Evolutionary conservation across 2,329 filamentous ascomycete species (phyloP).

Genomic region (Colletotrichum musicola): DNA sequence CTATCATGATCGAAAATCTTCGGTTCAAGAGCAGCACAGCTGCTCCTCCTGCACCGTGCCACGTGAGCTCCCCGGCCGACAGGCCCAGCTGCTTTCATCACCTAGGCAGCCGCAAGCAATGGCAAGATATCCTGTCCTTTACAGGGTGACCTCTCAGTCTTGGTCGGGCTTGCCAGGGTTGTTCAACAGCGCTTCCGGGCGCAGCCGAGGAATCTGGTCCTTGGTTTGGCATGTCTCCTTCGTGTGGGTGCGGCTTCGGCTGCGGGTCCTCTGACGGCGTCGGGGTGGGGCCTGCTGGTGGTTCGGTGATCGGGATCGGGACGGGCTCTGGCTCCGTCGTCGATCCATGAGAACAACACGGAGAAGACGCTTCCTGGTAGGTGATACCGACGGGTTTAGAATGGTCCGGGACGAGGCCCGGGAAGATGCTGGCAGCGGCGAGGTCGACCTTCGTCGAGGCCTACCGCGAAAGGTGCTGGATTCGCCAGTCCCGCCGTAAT

Average conservation of each 20-base stretch:
- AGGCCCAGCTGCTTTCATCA: neutral
- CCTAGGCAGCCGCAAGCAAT: neutral
- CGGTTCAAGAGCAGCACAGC: neutral
- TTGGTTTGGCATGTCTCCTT: slow-evolving; percentile 21
- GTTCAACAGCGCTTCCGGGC: slow-evolving; percentile 22
- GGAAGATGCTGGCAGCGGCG: slow-evolving; percentile 48
- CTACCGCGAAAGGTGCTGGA: slow-evolving; percentile 58
- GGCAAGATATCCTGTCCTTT: neutral
- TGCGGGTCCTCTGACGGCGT: slow-evolving; percentile 54
- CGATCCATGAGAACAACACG: slow-evolving; percentile 55
- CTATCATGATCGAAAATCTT: neutral
- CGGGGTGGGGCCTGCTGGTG: slow-evolving; percentile 47
- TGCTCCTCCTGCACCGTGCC: neutral
- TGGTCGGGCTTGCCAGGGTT: slow-evolving; percentile 24
- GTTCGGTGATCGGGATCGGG: slow-evolving; percentile 51
- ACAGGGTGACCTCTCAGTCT: slow-evolving; percentile 1
- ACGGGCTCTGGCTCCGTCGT: slow-evolving; percentile 60
- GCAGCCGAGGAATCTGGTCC: slow-evolving; percentile 26
- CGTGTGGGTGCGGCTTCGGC: slow-evolving; percentile 49
- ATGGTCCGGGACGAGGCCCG: slow-evolving; percentile 51
- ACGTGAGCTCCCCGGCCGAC: neutral
- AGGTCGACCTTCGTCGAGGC: slow-evolving; percentile 55
- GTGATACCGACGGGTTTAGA: slow-evolving; percentile 49
- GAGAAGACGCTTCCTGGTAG: slow-evolving; percentile 56
- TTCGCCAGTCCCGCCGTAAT: slow-evolving; percentile 54